Evolutionary conservation across 2,329 filamentous ascomycete species (phyloP), one percentile per base, ranked within the genome.

Genomic region (Geosmithia flava): DNA sequence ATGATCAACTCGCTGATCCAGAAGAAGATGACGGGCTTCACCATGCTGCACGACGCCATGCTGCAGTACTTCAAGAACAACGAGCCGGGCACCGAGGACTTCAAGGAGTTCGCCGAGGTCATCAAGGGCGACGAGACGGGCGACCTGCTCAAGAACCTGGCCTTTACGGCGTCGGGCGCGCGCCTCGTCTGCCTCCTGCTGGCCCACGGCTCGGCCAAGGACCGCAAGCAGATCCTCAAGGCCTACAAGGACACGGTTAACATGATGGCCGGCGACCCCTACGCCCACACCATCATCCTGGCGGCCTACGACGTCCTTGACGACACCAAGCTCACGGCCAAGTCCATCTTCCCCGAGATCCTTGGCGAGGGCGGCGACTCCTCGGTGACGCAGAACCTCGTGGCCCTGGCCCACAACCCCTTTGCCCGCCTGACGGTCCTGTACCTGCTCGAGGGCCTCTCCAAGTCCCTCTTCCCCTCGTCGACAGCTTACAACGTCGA

Each of bases 31-130:
- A 94, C 88, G 1, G 91, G 88, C 10, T 97, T 98, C 68, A 97
- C 91, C 2, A 94, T 98, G 77, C 78, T 98, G 19, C 94, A 98
- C 65, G 93, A 97, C 59, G 93, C 93, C 46, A 95, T 98, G 90
- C 73, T 96, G 51, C 91, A 98, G 63, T 98, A 96, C 67, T 96
- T 91, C 67, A 69, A 88, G 47, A 91, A 85, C 58, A 80, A 83
- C 44, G 83, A 85, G 54, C 71, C 78, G 4, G 89, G 85, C 3
- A 87, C 82, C 43, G 81, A 87, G 50, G 91, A 97, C 62, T 82
- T 87, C 42, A 85, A 74, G 30, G 89, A 95, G 57, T 96, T 95
- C 60, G 69, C 94, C 50, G 90, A 97, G 64, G 75, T 94, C 55
- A 72, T 98, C 59, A 95, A 94, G 69, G 87, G 87, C 41, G 91